Conservation (phyloP, 495 filamentous ascomycete genomes). For the Poronia punctata region DNA sequence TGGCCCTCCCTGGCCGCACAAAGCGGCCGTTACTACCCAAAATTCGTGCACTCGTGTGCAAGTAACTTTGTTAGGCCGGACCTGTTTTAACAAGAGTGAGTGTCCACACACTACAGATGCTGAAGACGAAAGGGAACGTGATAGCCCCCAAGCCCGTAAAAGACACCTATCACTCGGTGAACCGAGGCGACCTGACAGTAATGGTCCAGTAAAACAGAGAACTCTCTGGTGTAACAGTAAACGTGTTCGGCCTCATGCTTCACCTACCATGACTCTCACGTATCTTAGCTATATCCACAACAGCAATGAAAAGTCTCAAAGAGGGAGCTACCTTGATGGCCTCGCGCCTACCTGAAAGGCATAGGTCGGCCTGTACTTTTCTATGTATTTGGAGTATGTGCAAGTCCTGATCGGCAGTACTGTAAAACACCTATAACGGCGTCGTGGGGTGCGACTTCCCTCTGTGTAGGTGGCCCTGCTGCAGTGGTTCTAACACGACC, state of each 20-base stretch:
- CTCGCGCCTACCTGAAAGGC: too few relatives aligned
- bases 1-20: slow-evolving; percentile 10
- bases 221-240: too few relatives aligned
- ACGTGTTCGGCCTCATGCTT: too few relatives aligned
- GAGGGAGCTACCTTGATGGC: too few relatives aligned
- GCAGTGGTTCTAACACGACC: slow-evolving; percentile 26
- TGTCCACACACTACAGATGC: slow-evolving; percentile 1
- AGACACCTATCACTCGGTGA: too few relatives aligned
- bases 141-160: slow-evolving; percentile 7
- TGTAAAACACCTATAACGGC: slow-evolving; percentile 24
- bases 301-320: too few relatives aligned
- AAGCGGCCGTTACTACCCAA: slow-evolving; percentile 11
- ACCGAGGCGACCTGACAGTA: too few relatives aligned
- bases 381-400: slow-evolving; percentile 22
- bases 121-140: slow-evolving; percentile 6
- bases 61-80: neutral
- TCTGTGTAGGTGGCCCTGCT: slow-evolving; percentile 26
- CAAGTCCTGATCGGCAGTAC: slow-evolving; percentile 24
- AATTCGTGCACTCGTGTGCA: slow-evolving; percentile 3
- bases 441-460: slow-evolving; percentile 26
- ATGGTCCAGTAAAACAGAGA: too few relatives aligned
- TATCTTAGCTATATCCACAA: too few relatives aligned
- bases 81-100: slow-evolving; percentile 1
- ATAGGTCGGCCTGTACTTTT: too few relatives aligned
- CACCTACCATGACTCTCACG: too few relatives aligned